Conservation (phyloP, 768 basidiomycete genomes). For the Leccinum pellstonianum region DNA sequence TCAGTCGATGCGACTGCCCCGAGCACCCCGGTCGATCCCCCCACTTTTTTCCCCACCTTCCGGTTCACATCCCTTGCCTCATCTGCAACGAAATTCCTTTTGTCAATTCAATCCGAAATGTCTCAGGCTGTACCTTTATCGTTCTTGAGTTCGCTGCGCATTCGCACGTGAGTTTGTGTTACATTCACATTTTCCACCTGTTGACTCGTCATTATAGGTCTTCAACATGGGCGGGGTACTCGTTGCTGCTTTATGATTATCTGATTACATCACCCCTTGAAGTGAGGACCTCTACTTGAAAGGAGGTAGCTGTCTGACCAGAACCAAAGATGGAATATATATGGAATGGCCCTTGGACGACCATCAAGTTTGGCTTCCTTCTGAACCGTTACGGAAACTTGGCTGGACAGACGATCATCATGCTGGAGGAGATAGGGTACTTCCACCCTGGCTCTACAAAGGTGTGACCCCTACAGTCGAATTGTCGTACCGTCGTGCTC, state of each 20-base stretch:
- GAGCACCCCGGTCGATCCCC: too few species aligned
- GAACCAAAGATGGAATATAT: conserved; percentile 12
- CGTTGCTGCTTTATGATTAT: conserved; percentile 15
- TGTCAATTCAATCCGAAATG: background rate
- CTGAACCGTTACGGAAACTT: conserved; percentile 21
- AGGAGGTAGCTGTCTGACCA: background rate
- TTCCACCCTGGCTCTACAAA: conserved; percentile 1
- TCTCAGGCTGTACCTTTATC: background rate
- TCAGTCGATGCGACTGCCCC: too few species aligned
- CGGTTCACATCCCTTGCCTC: background rate
- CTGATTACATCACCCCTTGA: conserved; percentile 13
- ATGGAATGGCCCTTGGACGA: conserved; percentile 18
- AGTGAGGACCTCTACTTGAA: background rate
- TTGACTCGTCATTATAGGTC: background rate
- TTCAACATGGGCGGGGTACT: background rate
- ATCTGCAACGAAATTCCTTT: background rate
- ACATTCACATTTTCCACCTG: background rate
- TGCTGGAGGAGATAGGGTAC: conserved; percentile 5
- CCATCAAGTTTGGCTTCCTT: conserved; percentile 16
- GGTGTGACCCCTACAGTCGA: background rate
- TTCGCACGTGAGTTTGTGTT: background rate
- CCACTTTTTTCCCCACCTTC: background rate
- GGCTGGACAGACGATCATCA: conserved; percentile 12
- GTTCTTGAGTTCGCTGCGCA: background rate
- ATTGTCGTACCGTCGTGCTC: background rate